Conservation (phyloP, 768 basidiomycete species). For the Suillus sp. region DNA sequence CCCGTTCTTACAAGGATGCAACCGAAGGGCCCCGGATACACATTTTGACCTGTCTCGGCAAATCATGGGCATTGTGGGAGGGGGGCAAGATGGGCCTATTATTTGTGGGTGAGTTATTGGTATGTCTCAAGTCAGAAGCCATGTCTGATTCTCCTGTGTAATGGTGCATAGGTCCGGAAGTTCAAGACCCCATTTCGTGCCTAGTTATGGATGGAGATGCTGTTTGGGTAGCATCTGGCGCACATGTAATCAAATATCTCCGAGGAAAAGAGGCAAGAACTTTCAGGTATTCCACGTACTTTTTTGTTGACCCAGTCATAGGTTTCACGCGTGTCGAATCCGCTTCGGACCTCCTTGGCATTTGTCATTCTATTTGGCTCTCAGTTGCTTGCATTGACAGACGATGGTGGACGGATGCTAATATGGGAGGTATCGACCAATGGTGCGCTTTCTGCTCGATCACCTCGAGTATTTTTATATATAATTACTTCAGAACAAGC, state of each 20-base stretch:
- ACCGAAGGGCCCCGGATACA: constrained; percentile 83
- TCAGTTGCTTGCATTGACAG: constrained; percentile 76
- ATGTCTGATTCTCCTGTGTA: constrained; percentile 10
- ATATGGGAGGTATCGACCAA: constrained; percentile 71
- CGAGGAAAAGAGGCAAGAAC: constrained; percentile 81
- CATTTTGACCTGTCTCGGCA: constrained; percentile 84
- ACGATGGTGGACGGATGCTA: constrained; percentile 75
- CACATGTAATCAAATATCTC: constrained; percentile 70
- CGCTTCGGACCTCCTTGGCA: constrained; percentile 58
- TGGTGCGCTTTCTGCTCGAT: constrained; percentile 43
- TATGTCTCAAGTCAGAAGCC: constrained; percentile 1
- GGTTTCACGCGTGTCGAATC: constrained; percentile 64
- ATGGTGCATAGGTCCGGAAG: constrained; percentile 71
- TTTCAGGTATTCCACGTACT: constrained; percentile 8
- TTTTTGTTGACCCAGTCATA: constrained; percentile 14
- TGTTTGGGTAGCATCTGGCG: constrained; percentile 79
- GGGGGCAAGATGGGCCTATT: constrained; percentile 89
- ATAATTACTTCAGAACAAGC: constrained; percentile 21
- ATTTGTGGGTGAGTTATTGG: constrained; percentile 79
- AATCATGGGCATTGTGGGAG: constrained; percentile 95
- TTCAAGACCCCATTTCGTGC: constrained; percentile 67
- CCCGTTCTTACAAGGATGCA: constrained; percentile 81
- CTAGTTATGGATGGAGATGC: constrained; percentile 84
- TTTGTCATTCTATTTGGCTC: constrained; percentile 80
- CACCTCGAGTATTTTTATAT: constrained; percentile 1